A percentile compares a stretch with the other conserved stretches of the same genome.
Evolutionary conservation across 192 early-diverging fungal genomes (phyloP).

Genomic region (Jimgerdemannia flammicorona): DNA sequence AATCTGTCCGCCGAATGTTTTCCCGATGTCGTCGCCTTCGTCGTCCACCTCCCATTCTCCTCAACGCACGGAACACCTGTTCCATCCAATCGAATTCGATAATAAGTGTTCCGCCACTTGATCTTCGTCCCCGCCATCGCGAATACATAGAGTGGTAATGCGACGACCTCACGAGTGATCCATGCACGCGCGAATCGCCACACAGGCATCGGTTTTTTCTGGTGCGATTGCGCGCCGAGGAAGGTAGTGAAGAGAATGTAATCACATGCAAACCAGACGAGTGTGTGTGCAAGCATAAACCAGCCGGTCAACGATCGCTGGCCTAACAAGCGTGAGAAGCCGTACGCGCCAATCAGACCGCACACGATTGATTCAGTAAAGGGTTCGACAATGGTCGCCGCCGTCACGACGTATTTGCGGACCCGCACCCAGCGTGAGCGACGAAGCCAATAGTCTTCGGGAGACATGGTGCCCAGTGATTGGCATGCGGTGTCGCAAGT

Average conservation of each 20-base stretch:
- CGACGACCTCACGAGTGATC: slow-evolving; percentile 75
- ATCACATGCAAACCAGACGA: slow-evolving; percentile 26
- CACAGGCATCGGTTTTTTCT: slow-evolving; percentile 21
- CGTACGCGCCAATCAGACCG: slow-evolving; percentile 69
- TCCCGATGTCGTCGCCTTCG: neutral
- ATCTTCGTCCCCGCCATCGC: slow-evolving; percentile 81
- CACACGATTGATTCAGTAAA: slow-evolving; percentile 84
- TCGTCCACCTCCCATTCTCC: neutral
- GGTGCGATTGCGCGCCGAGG: slow-evolving; percentile 19
- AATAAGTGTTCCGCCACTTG: slow-evolving; percentile 84
- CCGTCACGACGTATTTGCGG: slow-evolving; percentile 88
- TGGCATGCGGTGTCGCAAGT: slow-evolving; percentile 87
- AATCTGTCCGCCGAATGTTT: neutral
- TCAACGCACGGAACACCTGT: slow-evolving; percentile 42
- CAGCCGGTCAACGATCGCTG: slow-evolving; percentile 20
- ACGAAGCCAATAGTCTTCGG: slow-evolving; percentile 79
- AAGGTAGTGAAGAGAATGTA: slow-evolving; percentile 23
- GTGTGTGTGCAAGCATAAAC: slow-evolving; percentile 15
- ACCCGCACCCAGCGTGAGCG: slow-evolving; percentile 93
- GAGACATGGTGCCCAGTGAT: slow-evolving; percentile 65
- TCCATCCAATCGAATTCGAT: slow-evolving; percentile 54
- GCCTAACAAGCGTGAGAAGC: slow-evolving; percentile 43
- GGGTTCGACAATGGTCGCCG: slow-evolving; percentile 90
- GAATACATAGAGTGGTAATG: slow-evolving; percentile 79
- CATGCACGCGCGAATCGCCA: slow-evolving; percentile 66